Conservation (phyloP, 768 basidiomycete species). For the Lactarius akahatsu region DNA sequence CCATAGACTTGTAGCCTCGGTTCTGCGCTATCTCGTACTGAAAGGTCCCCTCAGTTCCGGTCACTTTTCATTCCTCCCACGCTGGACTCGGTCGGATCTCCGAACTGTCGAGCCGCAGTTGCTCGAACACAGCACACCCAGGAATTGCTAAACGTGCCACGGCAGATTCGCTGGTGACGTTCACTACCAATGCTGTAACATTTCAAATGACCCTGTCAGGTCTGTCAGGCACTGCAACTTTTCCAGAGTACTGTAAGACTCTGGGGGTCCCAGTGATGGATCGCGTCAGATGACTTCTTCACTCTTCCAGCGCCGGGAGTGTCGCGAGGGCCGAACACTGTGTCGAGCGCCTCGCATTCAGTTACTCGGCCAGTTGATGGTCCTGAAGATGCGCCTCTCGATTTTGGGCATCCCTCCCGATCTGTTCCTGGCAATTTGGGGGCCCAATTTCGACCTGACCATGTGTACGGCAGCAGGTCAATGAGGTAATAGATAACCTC, state of each 20-base stretch:
- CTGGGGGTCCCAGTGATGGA: not conserved
- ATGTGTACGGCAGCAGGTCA: slow-evolving; percentile 12
- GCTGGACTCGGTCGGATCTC: slow-evolving; percentile 3
- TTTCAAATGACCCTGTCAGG: not conserved
- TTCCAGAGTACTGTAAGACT: not conserved
- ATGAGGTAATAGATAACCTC: not conserved
- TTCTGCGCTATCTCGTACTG: not conserved
- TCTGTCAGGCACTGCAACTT: not conserved
- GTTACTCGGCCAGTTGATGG: not conserved
- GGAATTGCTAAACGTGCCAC: not conserved
- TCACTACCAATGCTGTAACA: not conserved
- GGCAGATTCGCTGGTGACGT: slow-evolving; percentile 3
- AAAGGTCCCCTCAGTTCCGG: not conserved
- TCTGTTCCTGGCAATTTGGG: slow-evolving; percentile 10
- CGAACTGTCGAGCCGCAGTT: not conserved
- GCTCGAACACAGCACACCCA: not conserved
- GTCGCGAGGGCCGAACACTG: not conserved
- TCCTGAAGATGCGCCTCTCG: slow-evolving; percentile 1
- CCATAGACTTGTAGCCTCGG: not conserved
- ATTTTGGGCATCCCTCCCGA: not conserved
- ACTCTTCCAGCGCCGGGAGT: not conserved
- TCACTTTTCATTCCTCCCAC: slow-evolving; percentile 2
- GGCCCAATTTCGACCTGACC: slow-evolving; percentile 1
- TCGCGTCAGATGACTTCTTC: not conserved
- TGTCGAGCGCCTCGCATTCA: not conserved